These are phyloP conservation scores for Pleurotus pulmonarius DNA, from an alignment of 768 basidiomycete species.

Conservation along the genomic window DNA sequence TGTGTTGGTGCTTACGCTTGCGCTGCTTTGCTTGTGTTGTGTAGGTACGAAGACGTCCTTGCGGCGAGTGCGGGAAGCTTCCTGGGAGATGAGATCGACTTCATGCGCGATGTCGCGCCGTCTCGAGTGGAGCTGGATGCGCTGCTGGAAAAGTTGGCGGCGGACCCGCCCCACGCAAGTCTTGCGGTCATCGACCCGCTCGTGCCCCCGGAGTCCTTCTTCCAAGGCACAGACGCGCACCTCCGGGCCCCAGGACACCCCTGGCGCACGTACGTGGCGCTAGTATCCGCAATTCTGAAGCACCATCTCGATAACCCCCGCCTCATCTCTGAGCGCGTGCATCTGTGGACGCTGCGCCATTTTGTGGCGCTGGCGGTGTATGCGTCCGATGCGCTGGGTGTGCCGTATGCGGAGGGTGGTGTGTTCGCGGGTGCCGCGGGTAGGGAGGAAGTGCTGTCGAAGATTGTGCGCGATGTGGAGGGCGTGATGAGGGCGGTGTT, in stretches of 20 bases:
- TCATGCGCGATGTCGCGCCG: constrained; percentile 52
- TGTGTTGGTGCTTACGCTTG: too few species aligned
- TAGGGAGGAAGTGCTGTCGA: constrained; percentile 18
- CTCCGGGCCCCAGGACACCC: constrained; percentile 42
- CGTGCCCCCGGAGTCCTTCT: constrained; percentile 40
- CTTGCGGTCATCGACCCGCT: constrained; percentile 59
- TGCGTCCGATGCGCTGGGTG: constrained; percentile 55
- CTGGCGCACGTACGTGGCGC: constrained; percentile 62
- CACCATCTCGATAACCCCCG: constrained; percentile 56
- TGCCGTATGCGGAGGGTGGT: constrained; percentile 37
- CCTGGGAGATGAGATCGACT: constrained; percentile 32
- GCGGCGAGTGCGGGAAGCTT: constrained; percentile 21
- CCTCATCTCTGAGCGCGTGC: constrained; percentile 44
- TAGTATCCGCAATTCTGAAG: constrained; percentile 51
- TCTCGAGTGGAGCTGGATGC: constrained; percentile 38
- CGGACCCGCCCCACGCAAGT: constrained; percentile 46
- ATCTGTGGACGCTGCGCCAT: constrained; percentile 65
- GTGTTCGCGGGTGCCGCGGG: constrained; percentile 33
- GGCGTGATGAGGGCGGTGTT: background rate
- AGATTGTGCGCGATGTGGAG: constrained; percentile 24
- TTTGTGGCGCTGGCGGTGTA: constrained; percentile 60
- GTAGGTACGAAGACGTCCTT: constrained; percentile 47
- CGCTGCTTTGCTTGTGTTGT: background rate
- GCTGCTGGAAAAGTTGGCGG: constrained; percentile 42
- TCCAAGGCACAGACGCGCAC: constrained; percentile 9